Percentiles rank a stretch among this genome's conserved stretches.
These are phyloP conservation scores for Helotiales sp. DNA, from an alignment of 2,329 filamentous ascomycete species.

Conservation along the genomic window DNA sequence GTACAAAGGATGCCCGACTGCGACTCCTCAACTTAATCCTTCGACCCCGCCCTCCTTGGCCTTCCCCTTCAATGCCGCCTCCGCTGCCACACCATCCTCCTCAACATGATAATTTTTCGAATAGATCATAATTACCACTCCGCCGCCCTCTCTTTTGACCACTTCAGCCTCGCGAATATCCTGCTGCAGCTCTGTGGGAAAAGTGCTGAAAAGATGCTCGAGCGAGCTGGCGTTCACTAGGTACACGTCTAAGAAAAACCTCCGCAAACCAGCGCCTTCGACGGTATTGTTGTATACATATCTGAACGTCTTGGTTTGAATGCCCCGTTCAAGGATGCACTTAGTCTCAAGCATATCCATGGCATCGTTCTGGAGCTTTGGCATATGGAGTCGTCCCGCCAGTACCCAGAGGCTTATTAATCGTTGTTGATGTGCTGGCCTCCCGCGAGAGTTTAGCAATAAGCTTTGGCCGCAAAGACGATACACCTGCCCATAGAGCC, in stretches of 20 bases:
- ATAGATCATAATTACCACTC: neutral
- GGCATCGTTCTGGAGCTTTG: conserved; percentile 3
- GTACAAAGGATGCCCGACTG: no score
- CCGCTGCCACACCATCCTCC: neutral
- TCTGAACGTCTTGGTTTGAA: neutral
- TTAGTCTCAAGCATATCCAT: conserved; percentile 6
- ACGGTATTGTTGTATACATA: neutral
- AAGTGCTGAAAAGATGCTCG: neutral
- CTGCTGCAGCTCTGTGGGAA: neutral
- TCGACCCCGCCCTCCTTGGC: no score
- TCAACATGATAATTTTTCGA: neutral
- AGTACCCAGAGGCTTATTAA: conserved; percentile 4
- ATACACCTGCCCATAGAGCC: neutral
- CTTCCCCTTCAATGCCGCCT: no score
- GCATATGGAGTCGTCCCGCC: neutral
- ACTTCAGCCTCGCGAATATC: neutral
- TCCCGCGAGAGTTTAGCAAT: neutral
- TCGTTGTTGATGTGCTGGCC: conserved; percentile 4
- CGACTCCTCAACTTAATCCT: no score
- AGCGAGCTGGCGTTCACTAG: neutral
- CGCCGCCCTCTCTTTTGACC: neutral
- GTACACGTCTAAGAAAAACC: neutral
- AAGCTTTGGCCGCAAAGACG: neutral
- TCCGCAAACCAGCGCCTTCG: neutral
- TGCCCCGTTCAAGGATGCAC: neutral